phyloP scores from a whole-genome alignment of 192 early-diverging fungal species.

The Obelidium mucronatum region DNA sequence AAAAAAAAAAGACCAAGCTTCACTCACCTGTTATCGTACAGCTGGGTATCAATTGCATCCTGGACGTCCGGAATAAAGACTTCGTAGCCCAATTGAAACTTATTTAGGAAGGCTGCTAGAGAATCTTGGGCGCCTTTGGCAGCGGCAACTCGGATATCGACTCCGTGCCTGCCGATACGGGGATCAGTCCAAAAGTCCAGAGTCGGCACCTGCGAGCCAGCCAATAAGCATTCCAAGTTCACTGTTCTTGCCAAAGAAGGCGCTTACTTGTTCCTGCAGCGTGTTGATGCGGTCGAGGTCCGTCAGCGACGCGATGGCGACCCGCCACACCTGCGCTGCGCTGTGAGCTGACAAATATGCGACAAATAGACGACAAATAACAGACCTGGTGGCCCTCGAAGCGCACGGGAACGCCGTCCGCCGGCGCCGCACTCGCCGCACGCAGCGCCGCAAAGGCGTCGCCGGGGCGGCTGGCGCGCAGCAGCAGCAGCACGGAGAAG shows the following conservation, averaged over 20 bases:
- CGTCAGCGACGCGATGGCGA: constrained; percentile 7
- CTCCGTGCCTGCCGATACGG: neutral
- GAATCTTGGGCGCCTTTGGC: constrained; percentile 13
- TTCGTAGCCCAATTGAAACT: neutral
- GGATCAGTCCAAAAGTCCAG: constrained; percentile 37
- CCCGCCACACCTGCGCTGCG: constrained; percentile 17
- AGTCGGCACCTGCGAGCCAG: constrained; percentile 7
- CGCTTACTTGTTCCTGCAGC: neutral
- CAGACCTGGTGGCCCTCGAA: constrained; percentile 34
- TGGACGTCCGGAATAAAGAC: constrained; percentile 31
- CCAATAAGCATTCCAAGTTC: too few relatives aligned
- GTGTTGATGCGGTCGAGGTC: constrained; percentile 9
- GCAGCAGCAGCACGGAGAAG: too few relatives aligned
- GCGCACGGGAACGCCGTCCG: neutral
- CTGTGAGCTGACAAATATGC: neutral
- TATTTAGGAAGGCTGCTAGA: constrained; percentile 7
- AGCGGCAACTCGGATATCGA: constrained; percentile 26
- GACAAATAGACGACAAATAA: neutral
- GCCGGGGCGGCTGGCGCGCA: too few relatives aligned
- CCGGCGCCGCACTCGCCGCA: neutral
- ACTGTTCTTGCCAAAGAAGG: neutral
- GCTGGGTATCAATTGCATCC: constrained; percentile 21
- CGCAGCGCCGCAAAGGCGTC: neutral
- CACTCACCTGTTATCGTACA: too few relatives aligned
- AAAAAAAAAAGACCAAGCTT: too few relatives aligned